Base-by-base conservation (phyloP, 352 stramenopile species). In the Phytophthora brassicae region DNA sequence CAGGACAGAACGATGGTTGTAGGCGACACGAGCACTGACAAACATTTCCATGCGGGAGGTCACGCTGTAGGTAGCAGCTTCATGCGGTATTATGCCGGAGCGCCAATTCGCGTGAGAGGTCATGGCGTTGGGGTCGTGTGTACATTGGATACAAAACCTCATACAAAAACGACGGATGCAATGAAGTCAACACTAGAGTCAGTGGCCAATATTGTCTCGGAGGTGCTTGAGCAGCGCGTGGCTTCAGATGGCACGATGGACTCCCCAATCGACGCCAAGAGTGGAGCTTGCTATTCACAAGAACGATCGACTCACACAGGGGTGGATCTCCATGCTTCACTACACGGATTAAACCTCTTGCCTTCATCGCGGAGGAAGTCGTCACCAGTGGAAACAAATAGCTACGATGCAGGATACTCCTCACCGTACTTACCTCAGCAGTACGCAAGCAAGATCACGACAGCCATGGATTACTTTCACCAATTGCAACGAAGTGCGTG, bases 171-270 rank as follows among this genome's bases (percentile, higher is more conserved):
- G 2, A 81, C 76, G 0, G 48, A 76, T 1, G 62, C 75, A 9
- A 90, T 89, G 80, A 75, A 66, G 28, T 89, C 78, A 36, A 93
- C 80, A 6, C 75, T 93, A 16, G 84, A 91, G 46, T 80, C 81
- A 0, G 75, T 93, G 31, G 81, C 81, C 6, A 90, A 87, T 20
- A 93, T 93, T 29, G 84, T 88, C n/a, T 90, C 81, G 0, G 81
- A 93, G 42, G 84, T 93, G 14, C 70, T 93, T 14, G 84, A 93
- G 56, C 80, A 93, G 61, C 80, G 84, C 20, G 50, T 89, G 47
- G 60, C 54, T 44, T 55, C 54, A 9, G 48, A 56, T 41, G 45
- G 48, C 6, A 60, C 59, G 43, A 57, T 56, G 39, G 48, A 60
- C 19, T 43, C 57, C 29, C 63, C 53, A 9, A 19, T 14, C 7